Conservation (phyloP, 192 early-diverging fungal genomes). For the Entophlyctis luteolus region DNA sequence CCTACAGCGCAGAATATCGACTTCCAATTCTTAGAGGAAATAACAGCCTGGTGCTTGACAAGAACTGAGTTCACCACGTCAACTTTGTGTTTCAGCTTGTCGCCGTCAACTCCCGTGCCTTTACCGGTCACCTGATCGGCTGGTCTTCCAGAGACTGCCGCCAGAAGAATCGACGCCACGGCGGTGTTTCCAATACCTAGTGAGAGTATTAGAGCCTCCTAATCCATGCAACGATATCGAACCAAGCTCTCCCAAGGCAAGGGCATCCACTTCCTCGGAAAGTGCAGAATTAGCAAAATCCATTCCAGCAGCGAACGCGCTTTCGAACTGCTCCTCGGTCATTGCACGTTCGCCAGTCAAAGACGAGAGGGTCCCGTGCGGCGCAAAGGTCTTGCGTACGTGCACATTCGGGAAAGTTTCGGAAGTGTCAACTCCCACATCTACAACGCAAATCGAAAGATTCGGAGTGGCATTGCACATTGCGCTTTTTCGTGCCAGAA, state of each 20-base stretch:
- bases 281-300: not conserved
- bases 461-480: not conserved
- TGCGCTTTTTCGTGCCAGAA: not conserved
- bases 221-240: not conserved
- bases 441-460: slow-evolving; percentile 13
- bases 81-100: slow-evolving; percentile 16
- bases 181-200: slow-evolving; percentile 33
- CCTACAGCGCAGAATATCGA: not conserved
- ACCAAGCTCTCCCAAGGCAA: slow-evolving; percentile 28
- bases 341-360: slow-evolving; percentile 18
- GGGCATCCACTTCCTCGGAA: not conserved
- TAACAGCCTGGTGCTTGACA: slow-evolving; percentile 1
- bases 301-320: slow-evolving; percentile 11
- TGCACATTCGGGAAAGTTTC: slow-evolving; percentile 3
- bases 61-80: not conserved
- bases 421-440: slow-evolving; percentile 24
- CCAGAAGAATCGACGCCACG: slow-evolving; percentile 12
- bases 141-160: slow-evolving; percentile 6
- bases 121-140: slow-evolving; percentile 23
- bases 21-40: slow-evolving; percentile 1
- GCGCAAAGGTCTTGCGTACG: not conserved
- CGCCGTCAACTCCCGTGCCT: slow-evolving; percentile 27
- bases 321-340: slow-evolving; percentile 10
- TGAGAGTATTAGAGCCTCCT: not conserved
- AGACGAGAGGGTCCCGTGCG: slow-evolving; percentile 18